phyloP scores from a whole-genome alignment of 202 grass and related monocot genomes.

The Hordeum pubiflorum region DNA sequence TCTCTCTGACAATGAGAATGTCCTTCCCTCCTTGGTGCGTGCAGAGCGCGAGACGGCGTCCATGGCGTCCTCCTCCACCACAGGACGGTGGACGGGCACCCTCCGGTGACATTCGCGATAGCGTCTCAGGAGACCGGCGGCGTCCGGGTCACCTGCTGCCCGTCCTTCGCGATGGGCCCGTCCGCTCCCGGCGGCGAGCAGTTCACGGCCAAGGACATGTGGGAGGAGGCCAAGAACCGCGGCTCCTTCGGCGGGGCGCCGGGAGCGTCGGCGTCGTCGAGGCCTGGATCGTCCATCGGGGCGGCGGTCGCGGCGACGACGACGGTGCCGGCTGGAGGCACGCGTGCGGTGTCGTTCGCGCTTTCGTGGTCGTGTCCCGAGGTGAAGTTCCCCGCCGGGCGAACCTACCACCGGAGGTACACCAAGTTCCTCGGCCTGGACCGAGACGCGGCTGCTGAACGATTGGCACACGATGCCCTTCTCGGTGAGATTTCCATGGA shows the following conservation, averaged over 20 bases:
- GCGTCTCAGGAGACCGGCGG: conserved; percentile 52
- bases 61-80: conserved; percentile 64
- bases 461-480: conserved; percentile 60
- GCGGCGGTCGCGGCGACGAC: conserved; percentile 59
- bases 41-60: conserved; percentile 52
- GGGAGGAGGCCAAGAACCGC: conserved; percentile 63
- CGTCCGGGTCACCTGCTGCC: conserved; percentile 63
- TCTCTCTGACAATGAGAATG: background rate
- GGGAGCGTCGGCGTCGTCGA: conserved; percentile 3
- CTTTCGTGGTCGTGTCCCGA: conserved; percentile 68
- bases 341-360: conserved; percentile 54
- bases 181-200: conserved; percentile 23
- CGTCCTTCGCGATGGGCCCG: conserved; percentile 48
- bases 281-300: conserved; percentile 51
- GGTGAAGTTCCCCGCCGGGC: conserved; percentile 57
- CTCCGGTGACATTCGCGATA: conserved; percentile 68
- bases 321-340: conserved; percentile 38
- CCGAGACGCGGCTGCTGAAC: conserved; percentile 39
- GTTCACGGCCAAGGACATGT: conserved; percentile 54
- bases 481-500: conserved; percentile 35
- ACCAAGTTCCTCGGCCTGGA: conserved; percentile 62
- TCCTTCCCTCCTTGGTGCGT: background rate
- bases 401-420: conserved; percentile 63
- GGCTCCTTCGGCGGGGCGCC: conserved; percentile 36
- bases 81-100: conserved; percentile 43